Percentiles rank a stretch among this genome's conserved stretches.
phyloP scores from a whole-genome alignment of 805 yeast genomes.

The Schwanniomyces polymorphus region DNA sequence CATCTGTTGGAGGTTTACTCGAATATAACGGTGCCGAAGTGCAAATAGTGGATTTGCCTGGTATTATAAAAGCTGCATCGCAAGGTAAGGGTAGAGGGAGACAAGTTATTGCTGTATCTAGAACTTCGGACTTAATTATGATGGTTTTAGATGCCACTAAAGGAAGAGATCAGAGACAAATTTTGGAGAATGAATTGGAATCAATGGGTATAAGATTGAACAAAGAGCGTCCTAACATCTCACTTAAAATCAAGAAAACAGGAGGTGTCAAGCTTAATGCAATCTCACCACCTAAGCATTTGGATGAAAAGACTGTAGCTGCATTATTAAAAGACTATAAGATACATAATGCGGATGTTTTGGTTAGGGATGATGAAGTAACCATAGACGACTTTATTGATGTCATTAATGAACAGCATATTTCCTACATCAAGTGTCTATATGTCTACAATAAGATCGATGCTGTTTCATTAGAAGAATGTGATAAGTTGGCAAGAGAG shows the following conservation, averaged over 20 bases:
- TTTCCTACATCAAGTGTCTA: slow-evolving; percentile 86
- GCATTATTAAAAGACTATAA: slow-evolving; percentile 82
- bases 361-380: slow-evolving; percentile 83
- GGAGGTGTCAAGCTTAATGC: slow-evolving; percentile 90
- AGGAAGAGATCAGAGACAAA: slow-evolving; percentile 82
- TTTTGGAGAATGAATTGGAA: slow-evolving; percentile 86
- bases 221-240: slow-evolving; percentile 76
- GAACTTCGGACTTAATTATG: slow-evolving; percentile 87
- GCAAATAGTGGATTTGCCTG: slow-evolving; percentile 96
- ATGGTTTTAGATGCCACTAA: slow-evolving; percentile 97
- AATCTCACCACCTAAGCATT: slow-evolving; percentile 75
- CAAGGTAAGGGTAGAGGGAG: slow-evolving; percentile 98
- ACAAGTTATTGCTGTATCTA: slow-evolving; percentile 94
- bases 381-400: slow-evolving; percentile 93
- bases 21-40: slow-evolving; percentile 96
- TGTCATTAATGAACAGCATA: slow-evolving; percentile 81
- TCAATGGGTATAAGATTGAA: slow-evolving; percentile 92
- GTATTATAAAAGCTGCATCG: slow-evolving; percentile 94
- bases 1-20: slow-evolving; percentile 94
- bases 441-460: slow-evolving; percentile 95
- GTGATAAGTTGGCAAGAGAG: slow-evolving; percentile 85
- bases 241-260: slow-evolving; percentile 74
- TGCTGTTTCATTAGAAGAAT: slow-evolving; percentile 92
- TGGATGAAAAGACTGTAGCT: slow-evolving; percentile 78
- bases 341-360: slow-evolving; percentile 90